Evolutionary conservation across 352 stramenopile species (phyloP), one percentile per base, ranked within the genome.

Genomic region (Phytophthora ramorum): DNA sequence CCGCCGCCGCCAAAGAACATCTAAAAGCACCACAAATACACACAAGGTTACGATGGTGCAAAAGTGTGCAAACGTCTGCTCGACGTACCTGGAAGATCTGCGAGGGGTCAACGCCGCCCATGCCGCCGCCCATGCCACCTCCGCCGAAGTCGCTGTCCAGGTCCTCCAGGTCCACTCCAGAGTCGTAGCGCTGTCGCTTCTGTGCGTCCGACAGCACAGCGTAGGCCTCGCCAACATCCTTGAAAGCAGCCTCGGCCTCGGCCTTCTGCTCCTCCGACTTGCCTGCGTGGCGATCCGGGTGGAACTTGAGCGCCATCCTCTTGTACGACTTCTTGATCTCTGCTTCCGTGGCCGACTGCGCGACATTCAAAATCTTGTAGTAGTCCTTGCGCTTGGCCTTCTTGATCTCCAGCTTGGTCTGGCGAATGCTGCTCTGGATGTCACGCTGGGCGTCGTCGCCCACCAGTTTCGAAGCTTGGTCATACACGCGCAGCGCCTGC

Each of bases 271-370:
- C 89, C 4, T 98, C 87, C 28, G 80, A 87, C 74, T 98, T 98
- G 60, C 60, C 81, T 20, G 90, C 81, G 55, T 98, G 87, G 48
- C 90, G 97, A 87, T 99, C 97, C 20, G 97, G 97, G 85, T 99
- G 97, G 66, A 89, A 98, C 71, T 98, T 91, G 12, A 99, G 81
- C 28, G 97, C 95, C 58, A 83, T 64, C 76, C 96, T 97, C 66
- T 96, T 90, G 81, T 99, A 99, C 5, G 97, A 95, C 74, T 98
- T 99, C 83, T 99, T 99, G 61, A 99, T 99, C 68, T 99, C 96
- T 2, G 79, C 80, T 32, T 97, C 87, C 6, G 85, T 89, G 12
- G 96, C 84, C 49, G 43, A 84, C 71, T 92, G 87, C 12, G 76
- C 52, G 19, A 95, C 95, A 50, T 89, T 88, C 63, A 95, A 63